Conservation (phyloP, 2,329 filamentous ascomycete species). For the Alternaria postmessia region DNA sequence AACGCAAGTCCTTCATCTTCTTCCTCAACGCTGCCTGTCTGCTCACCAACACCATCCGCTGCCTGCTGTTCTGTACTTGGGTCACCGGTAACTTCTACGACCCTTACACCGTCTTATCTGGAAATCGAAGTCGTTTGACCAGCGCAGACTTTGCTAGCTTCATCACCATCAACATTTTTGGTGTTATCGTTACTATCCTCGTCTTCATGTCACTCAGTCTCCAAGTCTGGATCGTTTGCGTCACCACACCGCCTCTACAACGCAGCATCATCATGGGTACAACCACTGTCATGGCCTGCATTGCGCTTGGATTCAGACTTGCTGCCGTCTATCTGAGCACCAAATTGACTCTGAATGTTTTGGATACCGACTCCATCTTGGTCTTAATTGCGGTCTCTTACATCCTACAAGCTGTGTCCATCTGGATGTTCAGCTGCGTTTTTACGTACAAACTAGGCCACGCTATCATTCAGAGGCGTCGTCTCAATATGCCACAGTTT, state of each 20-base stretch:
- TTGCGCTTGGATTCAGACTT: constrained; percentile 64
- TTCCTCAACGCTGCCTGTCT: constrained; percentile 71
- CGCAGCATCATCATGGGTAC: constrained; percentile 56
- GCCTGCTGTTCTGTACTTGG: constrained; percentile 65
- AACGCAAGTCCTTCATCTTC: constrained; percentile 70
- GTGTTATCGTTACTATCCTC: constrained; percentile 61
- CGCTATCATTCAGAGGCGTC: constrained; percentile 64
- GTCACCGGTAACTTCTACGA: constrained; percentile 68
- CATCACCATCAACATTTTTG: constrained; percentile 59
- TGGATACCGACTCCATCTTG: constrained; percentile 34
- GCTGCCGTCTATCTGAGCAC: constrained; percentile 61
- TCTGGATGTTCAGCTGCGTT: constrained; percentile 69
- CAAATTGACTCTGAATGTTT: constrained; percentile 47
- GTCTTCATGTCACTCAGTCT: constrained; percentile 68
- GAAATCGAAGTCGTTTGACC: constrained; percentile 63
- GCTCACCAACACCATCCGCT: constrained; percentile 67
- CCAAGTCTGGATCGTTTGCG: constrained; percentile 70
- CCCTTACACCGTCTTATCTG: constrained; percentile 67
- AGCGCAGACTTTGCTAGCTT: constrained; percentile 56
- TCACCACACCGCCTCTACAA: constrained; percentile 56
- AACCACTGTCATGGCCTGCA: constrained; percentile 59
- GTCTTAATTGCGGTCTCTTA: constrained; percentile 51
- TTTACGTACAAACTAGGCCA: constrained; percentile 69
- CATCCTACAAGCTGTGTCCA: constrained; percentile 63
- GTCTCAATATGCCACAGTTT: constrained; percentile 67